Evolutionary conservation across 148 eudicot species (phyloP).

Genomic region (Rhododendron mucronatum): DNA sequence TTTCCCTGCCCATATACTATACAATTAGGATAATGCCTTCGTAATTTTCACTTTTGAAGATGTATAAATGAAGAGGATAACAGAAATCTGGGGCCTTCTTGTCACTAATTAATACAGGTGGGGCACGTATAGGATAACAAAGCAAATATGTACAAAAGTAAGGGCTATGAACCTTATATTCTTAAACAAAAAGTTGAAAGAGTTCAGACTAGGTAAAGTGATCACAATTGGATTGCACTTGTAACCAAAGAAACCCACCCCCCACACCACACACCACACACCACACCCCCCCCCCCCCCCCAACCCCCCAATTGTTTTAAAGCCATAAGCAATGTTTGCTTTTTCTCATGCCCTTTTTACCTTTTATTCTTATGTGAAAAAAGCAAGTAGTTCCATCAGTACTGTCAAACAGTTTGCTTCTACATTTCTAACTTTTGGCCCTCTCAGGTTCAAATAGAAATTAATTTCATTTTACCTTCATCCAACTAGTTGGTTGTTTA

Average conservation of each 20-base stretch:
- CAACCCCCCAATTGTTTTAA: neutral
- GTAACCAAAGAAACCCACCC: neutral
- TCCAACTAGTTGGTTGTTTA: neutral
- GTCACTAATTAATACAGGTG: neutral
- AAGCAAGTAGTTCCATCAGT: conserved; percentile 3
- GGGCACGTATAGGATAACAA: neutral
- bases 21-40: neutral
- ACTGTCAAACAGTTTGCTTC: neutral
- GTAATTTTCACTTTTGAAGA: neutral
- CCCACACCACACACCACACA: no score
- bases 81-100: neutral
- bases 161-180: neutral
- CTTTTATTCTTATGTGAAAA: neutral
- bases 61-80: neutral
- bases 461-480: neutral
- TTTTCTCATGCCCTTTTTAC: neutral
- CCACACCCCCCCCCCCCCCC: no score
- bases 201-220: neutral
- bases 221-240: neutral
- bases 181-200: neutral
- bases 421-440: neutral
- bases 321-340: conserved; percentile 3
- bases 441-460: neutral
- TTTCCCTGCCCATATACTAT: neutral
- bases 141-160: neutral